Base-by-base conservation (phyloP, 148 eudicot species). In the Vaccinium corymbosum region DNA sequence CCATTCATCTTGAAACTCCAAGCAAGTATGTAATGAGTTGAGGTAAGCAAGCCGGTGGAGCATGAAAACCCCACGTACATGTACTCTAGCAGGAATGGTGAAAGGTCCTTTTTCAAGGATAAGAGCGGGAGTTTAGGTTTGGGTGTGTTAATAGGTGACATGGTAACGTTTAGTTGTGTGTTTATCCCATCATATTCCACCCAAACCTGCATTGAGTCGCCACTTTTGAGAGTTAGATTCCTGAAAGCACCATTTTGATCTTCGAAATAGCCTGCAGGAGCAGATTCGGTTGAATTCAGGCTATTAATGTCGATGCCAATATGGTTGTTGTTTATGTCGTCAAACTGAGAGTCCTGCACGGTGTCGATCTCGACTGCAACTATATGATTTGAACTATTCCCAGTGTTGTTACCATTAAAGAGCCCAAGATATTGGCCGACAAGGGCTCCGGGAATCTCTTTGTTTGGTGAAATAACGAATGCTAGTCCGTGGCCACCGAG, bases 311-410 rank as follows among this genome's bases (percentile, higher is more conserved):
- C 89, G 25, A 87, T 79, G 12, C 89, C 89, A 2, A 84, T 82
- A 87, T 87, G 89, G 42, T 87, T 84, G 22, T 82, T n/a, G 38
- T 77, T 52, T 11, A 81, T 84, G 68, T 87, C 85, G 0, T 13
- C 4, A 19, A 87, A 68, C 4, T 29, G 57, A 4, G 0, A 7
- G 38, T 22, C 15, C 8, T 42, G 19, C 2, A 62, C 2, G 4
- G 87, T 87, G 57, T 87, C 89, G 3, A 87, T 55, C 82, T 87
- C 89, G 0, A 87, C 82, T 1, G 84, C 87, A 51, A 84, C 74
- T 5, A 87, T 29, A 73, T 84, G 89, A 32, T 82, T 82, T 2
- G 87, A 84, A 2, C 13, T 3, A 7, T 70, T 79, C 32, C 80
- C 85, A 14, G 15, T 78, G 66, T 42, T 48, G 16, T 79, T 76